A percentile compares a stretch with the other conserved stretches of the same genome.
phyloP scores from a whole-genome alignment of 208 protist genomes.

The Giardia duodenalis region DNA sequence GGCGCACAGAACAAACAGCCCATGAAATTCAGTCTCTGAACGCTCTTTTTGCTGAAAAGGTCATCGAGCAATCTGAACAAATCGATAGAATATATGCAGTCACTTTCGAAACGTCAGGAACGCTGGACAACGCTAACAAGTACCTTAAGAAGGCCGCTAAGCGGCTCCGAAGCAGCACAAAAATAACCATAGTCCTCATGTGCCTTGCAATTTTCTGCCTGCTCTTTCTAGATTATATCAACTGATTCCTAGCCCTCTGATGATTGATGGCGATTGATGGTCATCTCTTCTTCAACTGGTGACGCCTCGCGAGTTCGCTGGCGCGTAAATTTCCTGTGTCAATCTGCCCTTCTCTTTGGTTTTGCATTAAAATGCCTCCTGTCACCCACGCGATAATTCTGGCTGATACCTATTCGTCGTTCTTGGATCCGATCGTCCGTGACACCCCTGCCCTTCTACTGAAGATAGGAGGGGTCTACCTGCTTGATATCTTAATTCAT shows the following conservation, averaged over 20 bases:
- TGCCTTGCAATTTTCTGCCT: not conserved
- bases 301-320: no score
- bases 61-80: not conserved
- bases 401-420: not conserved
- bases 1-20: not conserved
- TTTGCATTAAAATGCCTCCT: not conserved
- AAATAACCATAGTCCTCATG: not conserved
- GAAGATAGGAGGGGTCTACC: not conserved
- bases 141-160: not conserved
- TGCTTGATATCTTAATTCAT: not conserved
- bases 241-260: no score
- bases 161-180: not conserved
- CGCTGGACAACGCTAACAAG: not conserved
- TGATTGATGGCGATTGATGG: no score
- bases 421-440: not conserved
- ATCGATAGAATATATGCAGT: not conserved
- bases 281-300: no score
- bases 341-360: no score
- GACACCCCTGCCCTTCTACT: not conserved
- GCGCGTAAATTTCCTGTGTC: no score
- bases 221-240: not conserved
- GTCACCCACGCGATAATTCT: not conserved
- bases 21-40: not conserved
- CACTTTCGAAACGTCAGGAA: not conserved
- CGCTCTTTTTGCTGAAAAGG: not conserved